Base-by-base conservation (phyloP, 2,329 filamentous ascomycete species). In the Verticillium isaacii region DNA sequence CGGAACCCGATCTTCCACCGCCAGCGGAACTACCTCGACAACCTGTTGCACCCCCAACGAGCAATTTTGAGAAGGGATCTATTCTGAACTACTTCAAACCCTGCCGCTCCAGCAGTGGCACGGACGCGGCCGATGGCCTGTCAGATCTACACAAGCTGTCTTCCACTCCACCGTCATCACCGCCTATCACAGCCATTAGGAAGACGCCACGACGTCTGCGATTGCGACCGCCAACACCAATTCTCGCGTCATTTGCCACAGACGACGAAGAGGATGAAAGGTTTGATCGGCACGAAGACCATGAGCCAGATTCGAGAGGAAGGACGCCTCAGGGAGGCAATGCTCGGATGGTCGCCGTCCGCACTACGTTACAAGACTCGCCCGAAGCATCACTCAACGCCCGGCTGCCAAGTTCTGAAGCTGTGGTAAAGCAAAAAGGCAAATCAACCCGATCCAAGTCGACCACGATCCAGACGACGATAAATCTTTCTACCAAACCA, bases 61-160 rank as follows among this genome's bases (percentile, higher is more conserved):
- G 57, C 56, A 66, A 59, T 5, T 63, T 65, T 5, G 59, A 68
- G 60, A 77, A 74, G 58, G 69, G 70, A 0, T 78, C 77, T 0
- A 80, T 80, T 6, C 64, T 79, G 57, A 74, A 66, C 60, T 80
- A 79, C 62, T 80, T 80, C 66, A 75, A 75, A 41, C 77, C 73
- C 2, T 62, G 62, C 54, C 65, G 62, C 5, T 64, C 65, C 5
- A 64, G 61, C 57, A 63, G 62, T 0, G 45, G 55, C 8, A 58
- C 55, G 2, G 57, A 61, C 15, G 58, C 59, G 23, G 62, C 61
- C 15, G 63, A 65, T n/a, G 19, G 39, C n/a, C 23, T 60, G 15
- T 62, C 63, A 29, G 61, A 63, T 5, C 52, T 59, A 2, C 61
- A 59, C 1, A 63, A 71, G 11, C 60, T 64, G 5, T 57, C 61